Percentiles rank a stretch among this genome's conserved stretches.
phyloP scores from a whole-genome alignment of 1,284 basidiomycete species.

The Cutaneotrichosporon cutaneum region DNA sequence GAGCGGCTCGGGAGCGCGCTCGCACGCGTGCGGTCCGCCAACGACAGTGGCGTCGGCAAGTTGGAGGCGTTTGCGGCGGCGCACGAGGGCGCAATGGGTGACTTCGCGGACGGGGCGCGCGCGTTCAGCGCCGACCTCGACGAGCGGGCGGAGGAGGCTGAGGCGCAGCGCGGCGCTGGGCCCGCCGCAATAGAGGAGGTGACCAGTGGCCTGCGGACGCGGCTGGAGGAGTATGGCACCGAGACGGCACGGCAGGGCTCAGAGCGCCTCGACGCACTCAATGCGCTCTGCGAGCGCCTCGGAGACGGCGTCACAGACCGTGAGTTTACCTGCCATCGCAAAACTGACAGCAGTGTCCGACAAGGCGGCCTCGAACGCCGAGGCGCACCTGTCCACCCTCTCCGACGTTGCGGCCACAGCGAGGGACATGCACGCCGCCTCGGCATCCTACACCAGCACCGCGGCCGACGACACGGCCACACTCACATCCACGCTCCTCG shows the following conservation, averaged over 20 bases:
- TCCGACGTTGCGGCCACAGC: constrained; percentile 10
- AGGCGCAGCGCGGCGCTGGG: constrained; percentile 10
- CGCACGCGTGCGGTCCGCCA: constrained; percentile 60
- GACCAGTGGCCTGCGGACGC: constrained; percentile 22
- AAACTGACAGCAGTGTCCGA: constrained; percentile 11
- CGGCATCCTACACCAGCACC: not conserved
- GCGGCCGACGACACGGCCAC: constrained; percentile 21
- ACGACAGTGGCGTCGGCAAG: constrained; percentile 54
- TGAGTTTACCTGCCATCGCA: constrained; percentile 17
- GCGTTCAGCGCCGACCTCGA: not conserved
- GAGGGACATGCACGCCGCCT: constrained; percentile 3
- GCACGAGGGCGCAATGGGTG: not conserved
- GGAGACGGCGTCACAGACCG: constrained; percentile 25
- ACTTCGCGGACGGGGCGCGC: not conserved
- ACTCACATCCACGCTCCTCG: constrained; percentile 28
- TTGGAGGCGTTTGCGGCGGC: constrained; percentile 10
- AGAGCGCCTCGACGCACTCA: constrained; percentile 29
- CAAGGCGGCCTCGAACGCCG: not conserved
- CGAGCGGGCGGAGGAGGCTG: constrained; percentile 6
- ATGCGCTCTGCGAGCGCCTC: constrained; percentile 32
- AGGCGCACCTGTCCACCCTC: constrained; percentile 10
- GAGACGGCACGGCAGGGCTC: constrained; percentile 30
- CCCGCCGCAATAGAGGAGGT: constrained; percentile 35
- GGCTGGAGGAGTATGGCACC: constrained; percentile 33
- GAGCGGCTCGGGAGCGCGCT: constrained; percentile 65